These are phyloP conservation scores for Emmonsia crescens DNA, from an alignment of 2,329 filamentous ascomycete species.

Conservation along the genomic window DNA sequence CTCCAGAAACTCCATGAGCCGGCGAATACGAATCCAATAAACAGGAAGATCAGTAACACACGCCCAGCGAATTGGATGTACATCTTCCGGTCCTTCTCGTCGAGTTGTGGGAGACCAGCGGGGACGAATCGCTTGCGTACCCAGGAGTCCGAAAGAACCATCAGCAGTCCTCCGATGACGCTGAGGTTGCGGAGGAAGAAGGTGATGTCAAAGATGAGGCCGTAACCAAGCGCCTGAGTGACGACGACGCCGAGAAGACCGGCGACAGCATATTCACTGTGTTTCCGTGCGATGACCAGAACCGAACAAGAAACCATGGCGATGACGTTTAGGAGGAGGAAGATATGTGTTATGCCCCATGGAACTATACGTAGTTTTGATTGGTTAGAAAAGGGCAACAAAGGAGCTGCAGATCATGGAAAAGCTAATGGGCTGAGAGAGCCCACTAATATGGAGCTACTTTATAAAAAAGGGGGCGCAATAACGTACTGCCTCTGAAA, in stretches of 20 bases:
- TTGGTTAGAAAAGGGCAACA: constrained; percentile 1
- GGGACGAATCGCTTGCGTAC: constrained; percentile 96
- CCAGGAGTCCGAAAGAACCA: constrained; percentile 98
- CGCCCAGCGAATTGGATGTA: constrained; percentile 98
- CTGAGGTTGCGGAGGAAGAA: constrained; percentile 99
- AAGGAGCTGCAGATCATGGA: background rate
- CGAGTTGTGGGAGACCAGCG: constrained; percentile 81
- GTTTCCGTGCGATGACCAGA: constrained; percentile 82
- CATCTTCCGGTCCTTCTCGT: constrained; percentile 99
- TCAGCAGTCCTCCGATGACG: constrained; percentile 90
- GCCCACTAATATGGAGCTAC: constrained; percentile 3
- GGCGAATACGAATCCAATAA: constrained; percentile 90
- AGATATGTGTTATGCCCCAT: constrained; percentile 76
- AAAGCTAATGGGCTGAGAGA: constrained; percentile 1
- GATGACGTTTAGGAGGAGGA: constrained; percentile 81
- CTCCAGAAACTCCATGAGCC: constrained; percentile 88
- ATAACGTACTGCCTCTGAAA: constrained; percentile 80
- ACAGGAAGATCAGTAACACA: constrained; percentile 93
- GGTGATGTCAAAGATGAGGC: constrained; percentile 97
- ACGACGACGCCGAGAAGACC: constrained; percentile 87
- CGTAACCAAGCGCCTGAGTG: constrained; percentile 89
- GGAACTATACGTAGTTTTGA: constrained; percentile 52
- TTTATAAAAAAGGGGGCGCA: constrained; percentile 12
- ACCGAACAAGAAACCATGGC: constrained; percentile 73
- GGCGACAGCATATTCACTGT: constrained; percentile 84